A percentile compares a stretch with the other conserved stretches of the same genome.
phyloP scores from a whole-genome alignment of 164 flowering plant species.

The Vitis rupestris region DNA sequence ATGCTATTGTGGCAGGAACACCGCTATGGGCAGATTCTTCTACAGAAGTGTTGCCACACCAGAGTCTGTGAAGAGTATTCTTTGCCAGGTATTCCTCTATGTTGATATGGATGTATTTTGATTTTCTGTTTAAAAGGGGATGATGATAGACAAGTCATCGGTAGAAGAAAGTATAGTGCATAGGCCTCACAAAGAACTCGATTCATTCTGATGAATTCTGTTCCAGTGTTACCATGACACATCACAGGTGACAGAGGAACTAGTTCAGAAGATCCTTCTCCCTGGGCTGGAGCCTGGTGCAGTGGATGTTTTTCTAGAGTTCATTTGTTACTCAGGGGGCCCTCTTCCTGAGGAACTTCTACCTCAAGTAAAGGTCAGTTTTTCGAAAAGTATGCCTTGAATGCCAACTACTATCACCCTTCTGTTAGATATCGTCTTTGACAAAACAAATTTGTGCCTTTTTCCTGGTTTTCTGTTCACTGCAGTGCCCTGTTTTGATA shows the following conservation, averaged over 20 bases:
- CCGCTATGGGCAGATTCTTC: constrained; percentile 67
- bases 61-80: constrained; percentile 77
- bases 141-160: too few relatives aligned
- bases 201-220: constrained; percentile 1
- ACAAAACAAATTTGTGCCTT: neutral
- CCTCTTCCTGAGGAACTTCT: constrained; percentile 94
- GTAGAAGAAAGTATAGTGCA: too few relatives aligned
- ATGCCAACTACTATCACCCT: neutral
- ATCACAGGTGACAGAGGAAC: constrained; percentile 86
- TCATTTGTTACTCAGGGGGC: constrained; percentile 91
- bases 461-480: neutral
- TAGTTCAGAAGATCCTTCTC: constrained; percentile 71
- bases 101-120: neutral
- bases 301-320: constrained; percentile 86
- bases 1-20: constrained; percentile 53
- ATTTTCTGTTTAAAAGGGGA: too few relatives aligned
- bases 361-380: constrained; percentile 76
- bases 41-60: constrained; percentile 75
- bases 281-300: constrained; percentile 99
- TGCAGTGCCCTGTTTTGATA: constrained; percentile 88
- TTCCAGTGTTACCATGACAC: constrained; percentile 90
- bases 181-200: too few relatives aligned
- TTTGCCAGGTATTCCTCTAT: constrained; percentile 64
- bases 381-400: neutral
- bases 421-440: neutral